phyloP scores from a whole-genome alignment of 345 rosid species.

The Ceriops tagal region DNA sequence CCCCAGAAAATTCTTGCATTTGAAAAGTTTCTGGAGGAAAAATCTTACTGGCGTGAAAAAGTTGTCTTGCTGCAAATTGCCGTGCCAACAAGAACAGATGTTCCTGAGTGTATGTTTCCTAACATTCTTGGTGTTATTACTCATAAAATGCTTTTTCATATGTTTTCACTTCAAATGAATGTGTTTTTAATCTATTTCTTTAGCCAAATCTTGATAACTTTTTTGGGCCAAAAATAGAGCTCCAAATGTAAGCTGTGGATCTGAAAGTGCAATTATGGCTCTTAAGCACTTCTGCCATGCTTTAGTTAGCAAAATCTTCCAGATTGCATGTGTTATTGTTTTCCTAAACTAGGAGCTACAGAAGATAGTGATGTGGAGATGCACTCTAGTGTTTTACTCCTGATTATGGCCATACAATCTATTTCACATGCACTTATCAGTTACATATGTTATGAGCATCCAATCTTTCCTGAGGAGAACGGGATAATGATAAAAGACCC shows the following conservation, averaged over 20 bases:
- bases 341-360: too few species aligned
- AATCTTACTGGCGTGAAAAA: conserved; percentile 87
- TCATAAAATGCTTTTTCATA: conserved; percentile 1
- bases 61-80: conserved; percentile 98
- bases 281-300: background rate
- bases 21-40: conserved; percentile 98
- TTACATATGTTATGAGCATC: too few species aligned
- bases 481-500: too few species aligned
- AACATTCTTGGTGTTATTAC: conserved; percentile 14
- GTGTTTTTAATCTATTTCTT: background rate
- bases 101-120: conserved; percentile 81
- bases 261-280: conserved; percentile 1
- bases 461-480: too few species aligned
- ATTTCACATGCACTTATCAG: too few species aligned
- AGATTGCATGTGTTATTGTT: too few species aligned
- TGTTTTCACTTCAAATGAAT: background rate
- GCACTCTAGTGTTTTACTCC: too few species aligned
- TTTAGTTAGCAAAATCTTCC: background rate
- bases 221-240: background rate
- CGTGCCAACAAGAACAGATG: conserved; percentile 99
- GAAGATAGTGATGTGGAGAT: too few species aligned
- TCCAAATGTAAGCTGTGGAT: background rate
- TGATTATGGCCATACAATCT: too few species aligned
- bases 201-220: conserved; percentile 2
- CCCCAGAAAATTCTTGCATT: conserved; percentile 98